Evolutionary conservation across 768 basidiomycete genomes (phyloP), one percentile per base, ranked within the genome.

Genomic region (Lactifluus pinguis): DNA sequence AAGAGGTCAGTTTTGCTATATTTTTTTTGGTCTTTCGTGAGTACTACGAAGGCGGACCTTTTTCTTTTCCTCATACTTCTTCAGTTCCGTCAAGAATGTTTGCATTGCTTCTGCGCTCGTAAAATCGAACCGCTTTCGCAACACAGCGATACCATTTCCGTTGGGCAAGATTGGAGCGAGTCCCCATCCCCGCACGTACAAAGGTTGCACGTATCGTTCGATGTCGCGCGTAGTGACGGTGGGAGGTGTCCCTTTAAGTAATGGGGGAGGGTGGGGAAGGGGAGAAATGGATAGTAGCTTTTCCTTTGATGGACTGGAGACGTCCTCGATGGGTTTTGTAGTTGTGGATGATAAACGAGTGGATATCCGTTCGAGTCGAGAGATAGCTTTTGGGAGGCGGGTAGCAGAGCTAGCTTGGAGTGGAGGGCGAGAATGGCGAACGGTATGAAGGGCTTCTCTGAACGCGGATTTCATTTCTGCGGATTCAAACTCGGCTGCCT

Each of bases 121-220:
- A 54, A 62, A 54, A 2, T 58, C 52, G 21, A 62, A 62, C 32
- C 48, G 56, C 47, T 58, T 62, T 39, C 47, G 57, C 61, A 62
- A 56, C 32, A 58, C 61, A 4, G 52, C 51, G 45, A 62, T 57
- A 52, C 56, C 61, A 3, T 58, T 53, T 38, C 52, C 61, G 13
- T 53, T 54, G 47, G 61, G 56, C 21, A 62, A 41, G 29, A 62
- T 58, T 14, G 52, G 56, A 19, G 21, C 19, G 5, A 62, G 48
- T n/a, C 56, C 61, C 61, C 61, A 62, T 34, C 61, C 61, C 2
- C 61, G 56, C 52, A 4, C 48, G 7, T 62, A 62, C 56, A 62
- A 41, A 21, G 61, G 61, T 13, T 54, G 39, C 13, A 58, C 19
- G 48, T 58, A 62, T 41, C 36, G 5, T 48, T 58, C 34, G 48